These are phyloP conservation scores for Cryphonectria radicalis DNA, from an alignment of 2,329 filamentous ascomycete species.

Conservation along the genomic window DNA sequence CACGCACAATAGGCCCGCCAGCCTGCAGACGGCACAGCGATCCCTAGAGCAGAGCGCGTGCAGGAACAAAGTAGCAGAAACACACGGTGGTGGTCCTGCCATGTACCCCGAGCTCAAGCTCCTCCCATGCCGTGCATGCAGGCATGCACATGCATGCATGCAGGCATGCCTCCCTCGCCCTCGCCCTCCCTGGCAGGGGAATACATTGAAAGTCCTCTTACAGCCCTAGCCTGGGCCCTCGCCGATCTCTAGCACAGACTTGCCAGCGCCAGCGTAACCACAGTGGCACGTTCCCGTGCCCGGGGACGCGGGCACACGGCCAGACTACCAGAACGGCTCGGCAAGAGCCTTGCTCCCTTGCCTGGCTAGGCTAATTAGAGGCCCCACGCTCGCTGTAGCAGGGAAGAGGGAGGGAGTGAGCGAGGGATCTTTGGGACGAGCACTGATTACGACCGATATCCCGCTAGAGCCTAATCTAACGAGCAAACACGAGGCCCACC, in stretches of 20 bases:
- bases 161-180: neutral
- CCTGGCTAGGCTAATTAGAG: slow-evolving; percentile 24
- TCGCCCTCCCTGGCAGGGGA: neutral
- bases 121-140: neutral
- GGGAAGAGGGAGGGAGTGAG: slow-evolving; percentile 1
- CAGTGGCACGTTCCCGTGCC: slow-evolving; percentile 23
- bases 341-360: slow-evolving; percentile 25
- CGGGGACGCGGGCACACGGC: slow-evolving; percentile 20
- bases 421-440: slow-evolving; percentile 16
- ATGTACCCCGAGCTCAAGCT: neutral
- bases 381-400: slow-evolving; percentile 27
- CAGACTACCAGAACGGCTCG: slow-evolving; percentile 28
- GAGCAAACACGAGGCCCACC: neutral
- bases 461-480: neutral
- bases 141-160: neutral
- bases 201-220: neutral
- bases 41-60: slow-evolving; percentile 1
- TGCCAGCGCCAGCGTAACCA: slow-evolving; percentile 10
- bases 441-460: slow-evolving; percentile 12
- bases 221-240: neutral
- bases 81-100: neutral
- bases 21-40: slow-evolving; percentile 13
- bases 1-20: slow-evolving; percentile 12
- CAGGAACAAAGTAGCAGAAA: neutral
- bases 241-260: slow-evolving; percentile 12